A percentile compares a stretch with the other conserved stretches of the same genome.
Evolutionary conservation across 305 asterid genomes (phyloP).

Genomic region (Fraxinus platypoda): DNA sequence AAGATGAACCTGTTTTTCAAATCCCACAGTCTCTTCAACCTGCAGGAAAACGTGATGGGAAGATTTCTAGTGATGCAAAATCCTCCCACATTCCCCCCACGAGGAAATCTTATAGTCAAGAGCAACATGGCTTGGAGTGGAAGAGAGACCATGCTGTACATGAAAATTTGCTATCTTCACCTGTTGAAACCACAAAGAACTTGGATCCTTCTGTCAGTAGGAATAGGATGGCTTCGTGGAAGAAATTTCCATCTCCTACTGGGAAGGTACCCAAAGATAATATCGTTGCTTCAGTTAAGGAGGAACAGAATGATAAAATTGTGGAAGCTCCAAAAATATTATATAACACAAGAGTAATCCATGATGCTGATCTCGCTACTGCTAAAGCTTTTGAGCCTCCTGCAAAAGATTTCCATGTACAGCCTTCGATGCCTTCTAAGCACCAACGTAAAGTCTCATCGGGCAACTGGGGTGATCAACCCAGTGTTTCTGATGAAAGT

Average conservation of each 20-base stretch:
- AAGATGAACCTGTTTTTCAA: conserved; percentile 71
- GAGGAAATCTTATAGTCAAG: conserved; percentile 91
- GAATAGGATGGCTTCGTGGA: conserved; percentile 89
- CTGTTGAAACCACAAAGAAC: conserved; percentile 47
- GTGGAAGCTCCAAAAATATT: conserved; percentile 51
- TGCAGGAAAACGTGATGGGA: conserved; percentile 53
- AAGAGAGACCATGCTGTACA: conserved; percentile 46
- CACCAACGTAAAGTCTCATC: conserved; percentile 80
- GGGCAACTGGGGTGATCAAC: conserved; percentile 99
- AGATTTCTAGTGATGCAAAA: conserved; percentile 48
- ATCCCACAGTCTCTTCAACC: conserved; percentile 92
- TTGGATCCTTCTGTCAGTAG: conserved; percentile 58
- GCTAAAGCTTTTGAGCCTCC: conserved; percentile 56
- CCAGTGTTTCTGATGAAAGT: conserved; percentile 69
- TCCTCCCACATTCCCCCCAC: conserved; percentile 45
- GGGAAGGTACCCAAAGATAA: conserved; percentile 68
- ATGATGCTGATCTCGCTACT: conserved; percentile 56
- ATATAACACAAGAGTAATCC: conserved; percentile 40
- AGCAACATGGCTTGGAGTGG: conserved; percentile 66
- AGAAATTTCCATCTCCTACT: conserved; percentile 76
- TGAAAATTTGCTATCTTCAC: conserved; percentile 40
- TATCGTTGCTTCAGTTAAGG: background rate
- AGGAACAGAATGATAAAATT: conserved; percentile 43
- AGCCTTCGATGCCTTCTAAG: conserved; percentile 49
- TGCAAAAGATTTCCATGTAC: conserved; percentile 57